These are phyloP conservation scores for Inonotus obliquus DNA, from an alignment of 1,284 basidiomycete genomes.

Conservation along the genomic window DNA sequence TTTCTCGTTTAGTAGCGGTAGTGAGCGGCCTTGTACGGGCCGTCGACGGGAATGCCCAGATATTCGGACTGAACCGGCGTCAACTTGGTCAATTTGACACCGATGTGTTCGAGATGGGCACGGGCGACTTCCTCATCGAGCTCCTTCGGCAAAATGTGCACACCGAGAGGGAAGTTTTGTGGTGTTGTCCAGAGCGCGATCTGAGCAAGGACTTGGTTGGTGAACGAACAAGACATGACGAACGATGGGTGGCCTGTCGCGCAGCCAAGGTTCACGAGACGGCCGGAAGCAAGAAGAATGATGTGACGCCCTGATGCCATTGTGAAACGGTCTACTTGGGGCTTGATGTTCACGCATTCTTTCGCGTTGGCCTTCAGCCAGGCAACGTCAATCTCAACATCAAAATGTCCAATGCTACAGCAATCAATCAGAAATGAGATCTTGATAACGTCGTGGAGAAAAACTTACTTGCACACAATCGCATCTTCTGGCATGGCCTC, in stretches of 20 bases:
- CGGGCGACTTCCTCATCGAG: slow-evolving; percentile 99
- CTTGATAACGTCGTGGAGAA: not conserved
- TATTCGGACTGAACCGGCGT: slow-evolving; percentile 80
- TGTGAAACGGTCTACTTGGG: slow-evolving; percentile 98
- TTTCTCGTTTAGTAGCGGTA: slow-evolving; percentile 54
- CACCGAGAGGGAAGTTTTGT: slow-evolving; percentile 87
- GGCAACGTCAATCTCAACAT: slow-evolving; percentile 98
- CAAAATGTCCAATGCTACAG: slow-evolving; percentile 92
- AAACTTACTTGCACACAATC: slow-evolving; percentile 89
- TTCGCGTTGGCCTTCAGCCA: slow-evolving; percentile 96
- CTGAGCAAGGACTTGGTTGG: slow-evolving; percentile 98
- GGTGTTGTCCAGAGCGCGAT: slow-evolving; percentile 97
- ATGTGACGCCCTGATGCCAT: slow-evolving; percentile 90
- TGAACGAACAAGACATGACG: slow-evolving; percentile 99
- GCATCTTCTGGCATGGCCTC: slow-evolving; percentile 95
- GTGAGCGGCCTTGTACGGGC: slow-evolving; percentile 91
- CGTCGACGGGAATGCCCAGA: slow-evolving; percentile 85
- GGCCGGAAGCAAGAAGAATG: slow-evolving; percentile 96
- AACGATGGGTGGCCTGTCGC: slow-evolving; percentile 92
- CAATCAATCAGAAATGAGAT: not conserved
- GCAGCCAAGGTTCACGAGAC: slow-evolving; percentile 98
- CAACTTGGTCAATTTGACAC: slow-evolving; percentile 90
- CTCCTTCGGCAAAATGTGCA: slow-evolving; percentile 96
- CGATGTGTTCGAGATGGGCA: slow-evolving; percentile 87
- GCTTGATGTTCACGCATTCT: slow-evolving; percentile 90